Conservation (phyloP, 2,329 filamentous ascomycete genomes). For the Ascosphaera aggregata region DNA sequence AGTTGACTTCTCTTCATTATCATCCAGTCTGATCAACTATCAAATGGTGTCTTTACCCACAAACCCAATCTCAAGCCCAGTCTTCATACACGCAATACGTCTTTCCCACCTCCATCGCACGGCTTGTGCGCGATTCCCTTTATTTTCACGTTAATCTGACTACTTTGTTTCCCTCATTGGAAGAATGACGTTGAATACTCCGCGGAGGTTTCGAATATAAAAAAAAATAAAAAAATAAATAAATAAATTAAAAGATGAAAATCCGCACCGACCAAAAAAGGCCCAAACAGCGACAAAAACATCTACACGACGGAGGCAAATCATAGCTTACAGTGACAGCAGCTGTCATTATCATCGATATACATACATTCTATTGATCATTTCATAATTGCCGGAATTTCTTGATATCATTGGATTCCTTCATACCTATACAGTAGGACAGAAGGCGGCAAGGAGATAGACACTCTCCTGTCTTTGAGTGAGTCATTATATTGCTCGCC, state of each 20-base stretch:
- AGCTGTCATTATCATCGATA: no score
- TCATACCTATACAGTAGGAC: no score
- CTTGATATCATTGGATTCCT: no score
- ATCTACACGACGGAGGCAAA: neutral
- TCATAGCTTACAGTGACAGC: no score
- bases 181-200: neutral
- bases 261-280: neutral
- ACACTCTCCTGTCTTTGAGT: no score
- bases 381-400: no score
- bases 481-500: no score
- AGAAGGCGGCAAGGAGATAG: no score
- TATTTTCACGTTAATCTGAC: neutral
- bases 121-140: neutral
- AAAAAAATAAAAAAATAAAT: neutral
- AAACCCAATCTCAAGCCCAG: slow-evolving; percentile 3
- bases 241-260: neutral
- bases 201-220: neutral
- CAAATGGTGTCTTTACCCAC: neutral
- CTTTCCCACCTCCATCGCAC: neutral
- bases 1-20: no score
- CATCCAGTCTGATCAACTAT: neutral
- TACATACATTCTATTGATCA: no score
- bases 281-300: neutral
- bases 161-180: neutral
- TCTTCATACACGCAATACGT: neutral